Evolutionary conservation across 2,329 filamentous ascomycete species (phyloP), one percentile per base, ranked within the genome.

Genomic region (Cercospora sesami): DNA sequence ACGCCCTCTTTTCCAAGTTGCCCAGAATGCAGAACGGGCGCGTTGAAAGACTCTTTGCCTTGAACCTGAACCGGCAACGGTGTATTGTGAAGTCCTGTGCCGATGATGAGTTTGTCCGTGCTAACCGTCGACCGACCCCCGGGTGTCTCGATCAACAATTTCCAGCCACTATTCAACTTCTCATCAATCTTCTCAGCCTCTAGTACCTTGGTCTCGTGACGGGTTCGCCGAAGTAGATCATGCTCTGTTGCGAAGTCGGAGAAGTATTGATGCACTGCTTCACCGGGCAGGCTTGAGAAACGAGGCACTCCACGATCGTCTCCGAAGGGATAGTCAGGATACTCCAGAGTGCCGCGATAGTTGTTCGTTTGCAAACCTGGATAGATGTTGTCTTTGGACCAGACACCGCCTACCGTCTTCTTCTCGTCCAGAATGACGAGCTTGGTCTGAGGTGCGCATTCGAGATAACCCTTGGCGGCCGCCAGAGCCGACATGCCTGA

Each of bases 371-470:
- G 55, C 0, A 69, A 59, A 5, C 65, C 68, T 3, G 45, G 45
- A 39, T 68, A 70, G 36, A 68, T 64, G 21, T 66, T 68, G 9
- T 70, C 68, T 59, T 64, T 33, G 8, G 51, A 63, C 68, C 68
- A 70, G 10, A 70, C 68, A 5, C 68, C 68, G 16, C 65, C 68
- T 5, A 68, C 30, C 23, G 68, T 66, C 55, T 66, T 68, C 53
- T 68, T 63, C 26, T 67, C 63, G 14, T 70, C 66, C 8, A 70
- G 21, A 6, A 70, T 64, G 0, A 68, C n/a, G 26, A 70, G 63
- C 3, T 66, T 64, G 3, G 65, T 68, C 4, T 36, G 12, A 4
- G 68, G 65, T 2, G 63, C 60, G 28, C 65, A 70, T 61, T 70
- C 65, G 0, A 68, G 36, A 57, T 70, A 66, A 26, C 55, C 63